A percentile compares a stretch with the other conserved stretches of the same genome.
phyloP scores from a whole-genome alignment of 805 yeast genomes.

The Kazachstania kunashirensis region DNA sequence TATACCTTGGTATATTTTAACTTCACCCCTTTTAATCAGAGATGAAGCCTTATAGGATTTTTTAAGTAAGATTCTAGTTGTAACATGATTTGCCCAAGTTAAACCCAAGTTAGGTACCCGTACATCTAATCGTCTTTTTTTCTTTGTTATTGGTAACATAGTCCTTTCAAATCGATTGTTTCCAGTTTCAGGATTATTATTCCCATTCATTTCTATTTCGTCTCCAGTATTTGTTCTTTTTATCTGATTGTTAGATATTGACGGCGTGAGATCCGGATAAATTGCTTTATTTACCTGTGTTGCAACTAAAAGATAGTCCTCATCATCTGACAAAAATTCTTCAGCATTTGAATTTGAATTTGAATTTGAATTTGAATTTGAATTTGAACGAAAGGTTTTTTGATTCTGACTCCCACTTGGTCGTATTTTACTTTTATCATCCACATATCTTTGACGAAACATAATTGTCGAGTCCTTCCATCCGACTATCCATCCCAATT shows the following conservation, averaged over 20 bases:
- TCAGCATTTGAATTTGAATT: background rate
- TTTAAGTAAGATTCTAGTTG: constrained; percentile 39
- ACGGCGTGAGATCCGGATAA: too few relatives aligned
- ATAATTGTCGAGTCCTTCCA: constrained; percentile 47
- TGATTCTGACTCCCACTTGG: background rate
- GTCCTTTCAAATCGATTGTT: too few relatives aligned
- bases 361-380: background rate
- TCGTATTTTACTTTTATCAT: background rate
- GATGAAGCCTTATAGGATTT: constrained; percentile 36
- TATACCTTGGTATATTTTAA: constrained; percentile 26
- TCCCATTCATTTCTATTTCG: background rate
- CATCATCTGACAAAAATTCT: constrained; percentile 24
- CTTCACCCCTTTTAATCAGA: constrained; percentile 20
- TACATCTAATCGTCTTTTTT: constrained; percentile 26
- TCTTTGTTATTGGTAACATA: too few relatives aligned
- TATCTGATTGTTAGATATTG: too few relatives aligned
- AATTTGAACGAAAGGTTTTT: background rate
- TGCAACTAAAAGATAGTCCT: constrained; percentile 20
- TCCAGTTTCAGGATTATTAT: background rate
- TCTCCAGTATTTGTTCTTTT: background rate
- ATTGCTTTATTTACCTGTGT: constrained; percentile 12
- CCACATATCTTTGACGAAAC: constrained; percentile 20
- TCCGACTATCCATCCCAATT: constrained; percentile 63
- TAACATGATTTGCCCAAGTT: constrained; percentile 43
- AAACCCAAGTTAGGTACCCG: constrained; percentile 47